Evolutionary conservation across 345 rosid species (phyloP).

Genomic region (Eutrema japonicum): DNA sequence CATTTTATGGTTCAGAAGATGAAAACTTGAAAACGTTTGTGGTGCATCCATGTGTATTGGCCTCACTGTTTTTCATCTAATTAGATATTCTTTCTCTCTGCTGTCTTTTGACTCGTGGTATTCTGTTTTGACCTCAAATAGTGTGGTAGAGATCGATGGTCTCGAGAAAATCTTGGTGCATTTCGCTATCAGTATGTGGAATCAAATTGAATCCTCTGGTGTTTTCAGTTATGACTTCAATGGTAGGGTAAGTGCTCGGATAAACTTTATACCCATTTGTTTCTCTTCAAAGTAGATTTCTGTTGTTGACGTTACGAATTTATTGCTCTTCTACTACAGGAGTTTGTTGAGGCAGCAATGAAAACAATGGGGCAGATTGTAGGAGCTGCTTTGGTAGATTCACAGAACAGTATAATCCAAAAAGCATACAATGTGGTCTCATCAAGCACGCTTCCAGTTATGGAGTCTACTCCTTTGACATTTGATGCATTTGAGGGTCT

Average conservation of each 20-base stretch:
- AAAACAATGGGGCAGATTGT: slow-evolving; percentile 68
- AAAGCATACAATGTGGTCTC: slow-evolving; percentile 63
- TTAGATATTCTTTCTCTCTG: not conserved
- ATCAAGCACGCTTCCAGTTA: slow-evolving; percentile 53
- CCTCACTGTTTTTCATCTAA: slow-evolving; percentile 7
- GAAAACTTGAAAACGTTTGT: not conserved
- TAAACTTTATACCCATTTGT: slow-evolving; percentile 11
- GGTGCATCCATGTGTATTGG: not conserved
- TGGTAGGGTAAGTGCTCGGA: slow-evolving; percentile 53
- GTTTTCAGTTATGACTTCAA: slow-evolving; percentile 39
- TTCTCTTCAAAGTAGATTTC: slow-evolving; percentile 25
- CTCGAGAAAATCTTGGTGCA: slow-evolving; percentile 56
- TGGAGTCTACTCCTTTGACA: slow-evolving; percentile 47
- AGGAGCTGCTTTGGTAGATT: slow-evolving; percentile 64
- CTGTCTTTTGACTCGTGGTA: slow-evolving; percentile 28
- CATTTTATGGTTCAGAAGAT: slow-evolving; percentile 7
- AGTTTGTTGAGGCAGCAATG: slow-evolving; percentile 69
- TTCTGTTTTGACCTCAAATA: slow-evolving; percentile 40
- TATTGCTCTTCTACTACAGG: slow-evolving; percentile 50
- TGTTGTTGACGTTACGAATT: slow-evolving; percentile 9
- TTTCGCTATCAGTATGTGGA: slow-evolving; percentile 68
- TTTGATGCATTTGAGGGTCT: slow-evolving; percentile 47
- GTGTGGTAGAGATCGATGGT: slow-evolving; percentile 68
- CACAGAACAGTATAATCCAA: slow-evolving; percentile 66
- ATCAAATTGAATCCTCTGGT: slow-evolving; percentile 58